A percentile compares a stretch with the other conserved stretches of the same genome.
Conservation (phyloP, 495 filamentous ascomycete genomes). For the Penicillium turbatum region DNA sequence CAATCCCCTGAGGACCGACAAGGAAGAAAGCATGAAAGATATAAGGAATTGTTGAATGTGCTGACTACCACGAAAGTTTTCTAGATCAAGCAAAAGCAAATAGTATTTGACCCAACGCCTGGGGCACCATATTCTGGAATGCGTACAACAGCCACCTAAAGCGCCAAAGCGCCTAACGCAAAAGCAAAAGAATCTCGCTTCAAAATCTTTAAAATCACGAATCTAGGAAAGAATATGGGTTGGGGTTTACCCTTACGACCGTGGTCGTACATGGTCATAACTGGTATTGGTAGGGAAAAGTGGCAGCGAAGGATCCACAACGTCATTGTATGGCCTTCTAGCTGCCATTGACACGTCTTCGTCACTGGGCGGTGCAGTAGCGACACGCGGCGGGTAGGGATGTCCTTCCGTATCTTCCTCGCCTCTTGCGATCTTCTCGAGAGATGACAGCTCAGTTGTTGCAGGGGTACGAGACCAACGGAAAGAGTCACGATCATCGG, state of each 20-base stretch:
- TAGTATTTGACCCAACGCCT: background rate
- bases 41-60: background rate
- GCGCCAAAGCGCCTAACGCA: constrained; percentile 1
- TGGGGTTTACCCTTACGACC: background rate
- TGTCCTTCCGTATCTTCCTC: constrained; percentile 59
- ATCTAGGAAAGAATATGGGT: background rate
- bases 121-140: background rate
- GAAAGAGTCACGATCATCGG: constrained; percentile 90
- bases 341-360: constrained; percentile 34
- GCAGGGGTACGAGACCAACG: constrained; percentile 82
- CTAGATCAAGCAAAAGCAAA: background rate
- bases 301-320: constrained; percentile 53
- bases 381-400: constrained; percentile 65
- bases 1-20: too few relatives aligned
- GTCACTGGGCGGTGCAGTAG: constrained; percentile 59
- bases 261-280: background rate
- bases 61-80: too few relatives aligned
- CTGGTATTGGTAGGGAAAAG: constrained; percentile 48
- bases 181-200: background rate
- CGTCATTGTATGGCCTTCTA: constrained; percentile 22
- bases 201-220: background rate
- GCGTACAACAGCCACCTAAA: background rate
- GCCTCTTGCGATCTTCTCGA: constrained; percentile 85
- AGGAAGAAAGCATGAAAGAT: background rate
- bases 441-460: constrained; percentile 85